These are phyloP conservation scores for Alternaria consortialis DNA, from an alignment of 2,329 filamentous ascomycete genomes.

Conservation along the genomic window DNA sequence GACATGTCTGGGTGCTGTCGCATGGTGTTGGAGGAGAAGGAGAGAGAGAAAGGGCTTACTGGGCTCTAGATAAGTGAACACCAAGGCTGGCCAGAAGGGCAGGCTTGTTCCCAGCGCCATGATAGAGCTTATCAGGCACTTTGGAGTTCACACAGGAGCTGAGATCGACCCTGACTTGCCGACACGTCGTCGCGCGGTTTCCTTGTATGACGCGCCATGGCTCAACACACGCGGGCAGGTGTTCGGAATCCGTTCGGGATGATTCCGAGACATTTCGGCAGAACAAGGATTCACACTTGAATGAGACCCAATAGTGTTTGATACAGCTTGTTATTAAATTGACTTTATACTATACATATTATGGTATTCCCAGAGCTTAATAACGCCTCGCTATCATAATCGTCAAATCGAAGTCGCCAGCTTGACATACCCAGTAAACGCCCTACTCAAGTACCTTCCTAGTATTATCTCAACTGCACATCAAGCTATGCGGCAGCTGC, in stretches of 20 bases:
- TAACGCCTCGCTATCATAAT: constrained; percentile 3
- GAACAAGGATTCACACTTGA: not conserved
- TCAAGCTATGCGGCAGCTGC: not conserved
- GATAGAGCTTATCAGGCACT: not conserved
- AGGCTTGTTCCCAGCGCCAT: constrained; percentile 31
- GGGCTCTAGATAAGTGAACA: constrained; percentile 41
- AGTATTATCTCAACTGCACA: not conserved
- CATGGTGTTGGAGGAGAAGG: not conserved
- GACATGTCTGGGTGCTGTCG: not conserved
- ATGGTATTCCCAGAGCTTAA: not conserved
- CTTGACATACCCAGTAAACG: not conserved
- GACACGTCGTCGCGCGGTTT: not conserved
- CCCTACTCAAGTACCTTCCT: not conserved
- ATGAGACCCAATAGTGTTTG: not conserved
- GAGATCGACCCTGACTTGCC: not conserved
- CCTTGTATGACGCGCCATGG: not conserved
- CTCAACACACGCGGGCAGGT: not conserved
- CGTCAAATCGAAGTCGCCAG: not conserved
- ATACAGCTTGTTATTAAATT: not conserved
- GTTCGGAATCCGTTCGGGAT: not conserved
- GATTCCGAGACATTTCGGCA: not conserved
- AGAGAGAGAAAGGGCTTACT: constrained; percentile 21
- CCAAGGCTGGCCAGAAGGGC: constrained; percentile 36
- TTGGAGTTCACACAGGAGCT: not conserved
- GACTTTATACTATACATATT: not conserved